Evolutionary conservation across 352 stramenopile species (phyloP).

Genomic region (Pythium myriotylum): DNA sequence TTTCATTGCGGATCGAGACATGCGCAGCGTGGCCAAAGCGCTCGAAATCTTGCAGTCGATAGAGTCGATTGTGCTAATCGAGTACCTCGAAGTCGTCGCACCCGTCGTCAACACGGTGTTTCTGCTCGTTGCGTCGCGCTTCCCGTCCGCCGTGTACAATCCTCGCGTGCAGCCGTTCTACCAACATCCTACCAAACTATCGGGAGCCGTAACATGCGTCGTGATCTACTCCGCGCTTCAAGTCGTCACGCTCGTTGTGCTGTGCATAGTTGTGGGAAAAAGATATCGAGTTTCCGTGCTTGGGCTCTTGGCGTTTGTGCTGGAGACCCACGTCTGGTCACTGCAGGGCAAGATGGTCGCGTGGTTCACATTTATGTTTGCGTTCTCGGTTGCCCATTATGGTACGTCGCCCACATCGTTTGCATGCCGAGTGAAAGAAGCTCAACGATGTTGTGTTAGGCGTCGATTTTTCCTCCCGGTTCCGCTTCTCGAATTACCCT

Average conservation of each 20-base stretch:
- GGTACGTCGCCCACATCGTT: not conserved
- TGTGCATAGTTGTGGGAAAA: constrained; percentile 1
- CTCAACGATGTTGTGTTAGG: not conserved
- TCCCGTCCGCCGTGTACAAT: constrained; percentile 13
- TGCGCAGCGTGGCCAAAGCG: not conserved
- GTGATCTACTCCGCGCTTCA: constrained; percentile 18
- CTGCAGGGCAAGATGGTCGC: constrained; percentile 23
- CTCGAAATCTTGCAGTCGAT: constrained; percentile 10
- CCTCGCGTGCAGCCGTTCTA: constrained; percentile 3
- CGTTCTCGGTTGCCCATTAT: constrained; percentile 26
- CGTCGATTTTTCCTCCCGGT: constrained; percentile 21
- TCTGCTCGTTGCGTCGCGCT: constrained; percentile 2
- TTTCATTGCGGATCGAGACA: not conserved
- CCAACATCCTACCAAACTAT: not conserved
- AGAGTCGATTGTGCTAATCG: constrained; percentile 28
- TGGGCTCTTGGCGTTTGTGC: constrained; percentile 7
- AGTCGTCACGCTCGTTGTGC: constrained; percentile 1
- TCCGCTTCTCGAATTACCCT: constrained; percentile 9
- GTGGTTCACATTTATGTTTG: constrained; percentile 15
- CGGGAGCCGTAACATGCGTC: not conserved
- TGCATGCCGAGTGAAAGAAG: not conserved
- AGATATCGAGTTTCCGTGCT: constrained; percentile 12
- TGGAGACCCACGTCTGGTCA: constrained; percentile 19
- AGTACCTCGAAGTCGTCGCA: constrained; percentile 28
- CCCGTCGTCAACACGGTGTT: constrained; percentile 24